Evolutionary conservation across 2,329 filamentous ascomycete species (phyloP), one percentile per base, ranked within the genome.

Genomic region (Stromatinia cepivora): DNA sequence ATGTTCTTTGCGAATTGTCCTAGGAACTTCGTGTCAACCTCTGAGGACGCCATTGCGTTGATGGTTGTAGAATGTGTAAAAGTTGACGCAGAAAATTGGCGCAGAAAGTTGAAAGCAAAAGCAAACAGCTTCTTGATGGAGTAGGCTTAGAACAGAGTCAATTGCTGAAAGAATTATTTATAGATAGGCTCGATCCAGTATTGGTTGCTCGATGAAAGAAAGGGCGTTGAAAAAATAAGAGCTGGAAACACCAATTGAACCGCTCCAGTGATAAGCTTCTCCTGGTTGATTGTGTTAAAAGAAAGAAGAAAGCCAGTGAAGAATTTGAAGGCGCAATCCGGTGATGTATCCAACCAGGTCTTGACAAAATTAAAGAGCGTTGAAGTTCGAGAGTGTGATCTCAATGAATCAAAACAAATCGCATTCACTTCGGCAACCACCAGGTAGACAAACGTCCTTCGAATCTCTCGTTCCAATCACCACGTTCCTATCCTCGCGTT

Each of bases 21-120:
- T 77, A 99, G 86, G 81, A 96, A 97, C 82, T 98, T 99, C 82
- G 97, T 94, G 80, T 99, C 95, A 72, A 98, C 93, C 82, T 97
- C 93, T 71, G 93, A 95, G 79, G 94, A 95, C 82, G 95, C 95
- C 95, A 98, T 99, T 65, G 62, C 25, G 56, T 39, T 13, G 28
- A 39, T 25, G 28, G 39, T 25, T n/a, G 46, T n/a, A n/a, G 31
- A 39, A 25, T 42, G 25, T 65, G 31, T 28, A 28, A 15, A 46
- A 36, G 20, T 64, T 31, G 39, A 36, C 17, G 7, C 25, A 10
- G 20, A 34, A 31, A 45, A 25, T 34, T 8, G n/a, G 36, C 46
- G 17, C 36, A n/a, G 15, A 25, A 46, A 20, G 17, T 50, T 39
- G 3, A 45, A 34, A 45, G 42, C 2, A 22, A 64, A 45, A 39